Base-by-base conservation (phyloP, 345 rosid species). In the Eutrema japonicum region DNA sequence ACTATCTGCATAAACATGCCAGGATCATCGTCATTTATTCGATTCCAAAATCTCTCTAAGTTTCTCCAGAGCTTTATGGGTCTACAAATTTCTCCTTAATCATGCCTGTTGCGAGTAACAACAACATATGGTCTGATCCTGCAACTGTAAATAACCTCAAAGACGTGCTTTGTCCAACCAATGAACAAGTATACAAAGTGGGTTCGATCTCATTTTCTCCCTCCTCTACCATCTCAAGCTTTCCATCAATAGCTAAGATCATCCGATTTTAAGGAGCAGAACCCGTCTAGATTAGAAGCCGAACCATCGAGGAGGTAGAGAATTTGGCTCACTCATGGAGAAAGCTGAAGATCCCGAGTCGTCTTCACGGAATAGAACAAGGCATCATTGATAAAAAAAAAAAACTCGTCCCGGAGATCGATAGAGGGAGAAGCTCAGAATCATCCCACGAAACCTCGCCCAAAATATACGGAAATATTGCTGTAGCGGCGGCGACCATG, bases 271-370 rank as follows among this genome's bases (percentile, higher is more conserved):
- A 22, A 42, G 13, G 4, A 29, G 18, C 35, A 35, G 10, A 64
- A 65, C 46, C 30, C 30, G 14, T 64, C 42, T 63, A 30, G 35
- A 45, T 62, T 8, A n/a, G 8, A 49, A 65, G 22, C 70, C 57
- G 45, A 48, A 58, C 63, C n/a, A 58, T 37, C 63, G 26, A 12
- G 10, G 40, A 55, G 41, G 38, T 6, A 13, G 37, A 55, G n/a
- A 37, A 11, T 42, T 12, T 42, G 46, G 45, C n/a, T 41, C 13
- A 46, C 49, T 46, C 49, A 10, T 42, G 41, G 56, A 5, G 14
- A 50, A 51, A 14, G 56, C 14, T 32, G 37, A 53, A 27, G 57
- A 52, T 53, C 38, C 32, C 38, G 59, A 53, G 38, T 32, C 59
- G 59, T 12, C 59, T 53, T 53, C 59, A 53, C 18, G 46, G 37